Conservation (phyloP, 2,329 filamentous ascomycete species). For the Fusarium decemcellulare region DNA sequence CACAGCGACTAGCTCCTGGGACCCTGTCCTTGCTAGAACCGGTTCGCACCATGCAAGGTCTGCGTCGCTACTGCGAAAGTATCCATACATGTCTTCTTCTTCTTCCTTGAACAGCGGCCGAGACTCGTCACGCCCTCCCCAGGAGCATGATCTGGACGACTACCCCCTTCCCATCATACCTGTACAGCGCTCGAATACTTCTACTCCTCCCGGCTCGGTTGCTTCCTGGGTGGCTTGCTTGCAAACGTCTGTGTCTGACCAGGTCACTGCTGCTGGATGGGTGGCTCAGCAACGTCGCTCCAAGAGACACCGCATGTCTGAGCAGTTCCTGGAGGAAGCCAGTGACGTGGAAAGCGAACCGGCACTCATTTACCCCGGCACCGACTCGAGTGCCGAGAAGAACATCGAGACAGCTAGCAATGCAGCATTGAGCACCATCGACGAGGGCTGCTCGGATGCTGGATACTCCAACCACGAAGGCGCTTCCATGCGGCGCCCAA, state of each 20-base stretch:
- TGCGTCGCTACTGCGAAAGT: conserved; percentile 3
- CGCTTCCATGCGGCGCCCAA: neutral
- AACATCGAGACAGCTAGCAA: neutral
- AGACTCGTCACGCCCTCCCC: conserved; percentile 3
- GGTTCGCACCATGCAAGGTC: neutral
- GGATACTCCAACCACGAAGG: conserved; percentile 15
- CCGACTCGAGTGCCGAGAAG: neutral
- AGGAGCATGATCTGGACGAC: conserved; percentile 17
- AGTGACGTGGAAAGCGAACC: neutral
- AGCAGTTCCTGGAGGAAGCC: neutral
- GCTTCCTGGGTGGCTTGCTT: conserved; percentile 4
- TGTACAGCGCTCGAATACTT: neutral
- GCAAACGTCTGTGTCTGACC: conserved; percentile 15
- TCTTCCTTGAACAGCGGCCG: conserved; percentile 13
- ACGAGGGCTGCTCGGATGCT: conserved; percentile 25
- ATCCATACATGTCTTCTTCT: conserved; percentile 11
- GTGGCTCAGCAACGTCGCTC: conserved; percentile 25
- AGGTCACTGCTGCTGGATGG: conserved; percentile 26
- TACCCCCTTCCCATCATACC: conserved; percentile 6
- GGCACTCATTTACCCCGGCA: too few relatives aligned
- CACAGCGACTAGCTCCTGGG: conserved; percentile 25
- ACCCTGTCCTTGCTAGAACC: conserved; percentile 1
- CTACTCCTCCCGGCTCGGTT: neutral
- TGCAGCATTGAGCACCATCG: conserved; percentile 23
- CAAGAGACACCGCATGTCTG: neutral